Conservation (phyloP, 192 early-diverging fungal species). For the Backusella tuberculispora region DNA sequence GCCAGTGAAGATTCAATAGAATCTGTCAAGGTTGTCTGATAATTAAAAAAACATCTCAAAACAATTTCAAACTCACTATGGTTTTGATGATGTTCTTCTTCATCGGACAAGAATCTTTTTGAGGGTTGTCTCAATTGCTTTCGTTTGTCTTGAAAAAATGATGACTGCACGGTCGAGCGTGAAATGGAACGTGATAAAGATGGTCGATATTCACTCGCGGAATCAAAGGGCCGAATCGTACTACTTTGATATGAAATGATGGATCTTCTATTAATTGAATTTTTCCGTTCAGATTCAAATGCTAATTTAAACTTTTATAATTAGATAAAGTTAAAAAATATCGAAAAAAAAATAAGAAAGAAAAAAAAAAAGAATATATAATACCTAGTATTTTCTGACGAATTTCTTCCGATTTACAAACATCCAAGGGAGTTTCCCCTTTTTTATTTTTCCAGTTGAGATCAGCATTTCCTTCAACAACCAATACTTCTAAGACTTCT, state of each 20-base stretch:
- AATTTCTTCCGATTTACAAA: slow-evolving; percentile 50
- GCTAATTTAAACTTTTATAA: slow-evolving; percentile 18
- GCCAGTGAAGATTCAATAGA: slow-evolving; percentile 49
- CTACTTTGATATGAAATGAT: slow-evolving; percentile 18
- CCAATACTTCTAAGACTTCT: slow-evolving; percentile 51
- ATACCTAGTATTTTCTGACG: slow-evolving; percentile 6
- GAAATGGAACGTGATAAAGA: slow-evolving; percentile 10
- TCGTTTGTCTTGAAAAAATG: not conserved
- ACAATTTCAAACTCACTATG: slow-evolving; percentile 52
- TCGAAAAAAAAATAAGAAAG: not conserved
- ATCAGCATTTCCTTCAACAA: slow-evolving; percentile 50
- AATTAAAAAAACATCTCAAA: slow-evolving; percentile 49
- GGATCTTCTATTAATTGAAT: not conserved
- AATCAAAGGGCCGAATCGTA: slow-evolving; percentile 34
- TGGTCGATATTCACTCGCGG: slow-evolving; percentile 31
- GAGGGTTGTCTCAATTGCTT: not conserved
- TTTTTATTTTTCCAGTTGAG: slow-evolving; percentile 50
- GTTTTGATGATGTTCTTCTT: not conserved
- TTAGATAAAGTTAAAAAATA: slow-evolving; percentile 8
- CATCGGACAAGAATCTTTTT: not conserved
- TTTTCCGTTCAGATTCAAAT: slow-evolving; percentile 32
- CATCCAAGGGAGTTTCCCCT: slow-evolving; percentile 48
- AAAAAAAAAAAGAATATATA: not conserved
- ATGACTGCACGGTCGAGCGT: not conserved
- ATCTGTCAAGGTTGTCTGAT: slow-evolving; percentile 51